A percentile compares a stretch with the other conserved stretches of the same genome.
Conservation (phyloP, 1,139 yeast genomes). For the Geotrichum fermentans region DNA sequence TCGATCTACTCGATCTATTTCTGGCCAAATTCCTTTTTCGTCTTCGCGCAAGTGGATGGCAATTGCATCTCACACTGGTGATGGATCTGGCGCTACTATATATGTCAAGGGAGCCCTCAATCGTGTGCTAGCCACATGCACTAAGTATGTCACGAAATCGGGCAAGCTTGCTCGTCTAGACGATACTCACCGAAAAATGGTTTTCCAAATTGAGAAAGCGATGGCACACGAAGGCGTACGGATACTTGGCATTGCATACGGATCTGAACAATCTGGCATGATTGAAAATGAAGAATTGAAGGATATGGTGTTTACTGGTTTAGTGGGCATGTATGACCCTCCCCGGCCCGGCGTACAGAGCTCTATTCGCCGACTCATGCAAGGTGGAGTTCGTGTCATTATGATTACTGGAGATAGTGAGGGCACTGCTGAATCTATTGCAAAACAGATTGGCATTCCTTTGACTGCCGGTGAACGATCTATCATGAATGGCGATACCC, state of each 20-base stretch:
- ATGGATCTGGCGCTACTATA: slow-evolving; percentile 51
- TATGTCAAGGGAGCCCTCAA: slow-evolving; percentile 89
- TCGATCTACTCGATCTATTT: slow-evolving; percentile 55
- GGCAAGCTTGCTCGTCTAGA: slow-evolving; percentile 50
- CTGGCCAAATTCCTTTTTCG: slow-evolving; percentile 76
- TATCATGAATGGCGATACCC: slow-evolving; percentile 76
- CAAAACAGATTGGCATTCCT: slow-evolving; percentile 89
- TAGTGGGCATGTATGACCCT: slow-evolving; percentile 94
- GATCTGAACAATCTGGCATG: slow-evolving; percentile 38
- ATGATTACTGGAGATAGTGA: slow-evolving; percentile 98
- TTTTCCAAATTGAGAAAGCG: slow-evolving; percentile 53
- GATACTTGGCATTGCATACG: slow-evolving; percentile 74
- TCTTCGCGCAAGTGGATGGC: slow-evolving; percentile 89
- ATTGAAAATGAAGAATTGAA: slow-evolving; percentile 38
- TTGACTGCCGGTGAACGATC: slow-evolving; percentile 44
- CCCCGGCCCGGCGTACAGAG: slow-evolving; percentile 79
- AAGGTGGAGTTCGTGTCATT: slow-evolving; percentile 91
- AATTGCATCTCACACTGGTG: slow-evolving; percentile 60
- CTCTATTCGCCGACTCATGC: slow-evolving; percentile 67
- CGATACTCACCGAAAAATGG: slow-evolving; percentile 44
- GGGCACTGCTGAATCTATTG: slow-evolving; percentile 86
- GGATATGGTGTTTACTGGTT: slow-evolving; percentile 70
- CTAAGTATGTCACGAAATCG: slow-evolving; percentile 52
- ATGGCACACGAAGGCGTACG: slow-evolving; percentile 84
- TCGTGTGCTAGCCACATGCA: slow-evolving; percentile 58